Conservation (phyloP, 768 basidiomycete genomes). For the Naematelia aurantialba region DNA sequence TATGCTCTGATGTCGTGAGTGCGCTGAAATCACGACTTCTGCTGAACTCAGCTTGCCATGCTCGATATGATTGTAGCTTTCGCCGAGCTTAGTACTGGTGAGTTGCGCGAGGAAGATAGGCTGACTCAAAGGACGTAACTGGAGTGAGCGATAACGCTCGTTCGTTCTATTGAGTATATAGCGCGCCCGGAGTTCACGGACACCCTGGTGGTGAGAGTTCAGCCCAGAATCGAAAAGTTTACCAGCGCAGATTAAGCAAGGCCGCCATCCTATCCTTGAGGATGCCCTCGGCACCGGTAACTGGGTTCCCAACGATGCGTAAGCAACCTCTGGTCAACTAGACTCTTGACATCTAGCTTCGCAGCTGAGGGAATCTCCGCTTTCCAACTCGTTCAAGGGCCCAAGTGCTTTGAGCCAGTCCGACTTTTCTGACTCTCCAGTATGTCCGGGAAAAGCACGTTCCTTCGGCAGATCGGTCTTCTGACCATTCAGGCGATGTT, state of each 20-base stretch:
- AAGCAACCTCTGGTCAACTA: constrained; percentile 40
- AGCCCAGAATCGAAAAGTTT: neutral
- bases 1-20: constrained; percentile 80
- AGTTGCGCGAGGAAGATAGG: constrained; percentile 35
- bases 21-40: neutral
- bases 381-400: constrained; percentile 90
- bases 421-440: constrained; percentile 44
- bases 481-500: constrained; percentile 81
- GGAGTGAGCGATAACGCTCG: constrained; percentile 10
- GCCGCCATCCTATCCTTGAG: constrained; percentile 84
- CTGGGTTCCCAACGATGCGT: constrained; percentile 84
- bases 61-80: constrained; percentile 89
- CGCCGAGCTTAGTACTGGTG: constrained; percentile 75
- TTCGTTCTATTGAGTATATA: neutral
- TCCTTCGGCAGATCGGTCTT: constrained; percentile 79
- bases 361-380: constrained; percentile 59
- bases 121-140: neutral
- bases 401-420: constrained; percentile 50
- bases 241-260: constrained; percentile 62
- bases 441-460: constrained; percentile 92
- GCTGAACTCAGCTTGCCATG: constrained; percentile 63
- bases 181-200: constrained; percentile 65
- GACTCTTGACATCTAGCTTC: constrained; percentile 17
- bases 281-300: constrained; percentile 63
- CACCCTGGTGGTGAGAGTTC: constrained; percentile 31